phyloP scores from a whole-genome alignment of 108 stramenopile genomes.

The Pseudonitzschia pungens region DNA sequence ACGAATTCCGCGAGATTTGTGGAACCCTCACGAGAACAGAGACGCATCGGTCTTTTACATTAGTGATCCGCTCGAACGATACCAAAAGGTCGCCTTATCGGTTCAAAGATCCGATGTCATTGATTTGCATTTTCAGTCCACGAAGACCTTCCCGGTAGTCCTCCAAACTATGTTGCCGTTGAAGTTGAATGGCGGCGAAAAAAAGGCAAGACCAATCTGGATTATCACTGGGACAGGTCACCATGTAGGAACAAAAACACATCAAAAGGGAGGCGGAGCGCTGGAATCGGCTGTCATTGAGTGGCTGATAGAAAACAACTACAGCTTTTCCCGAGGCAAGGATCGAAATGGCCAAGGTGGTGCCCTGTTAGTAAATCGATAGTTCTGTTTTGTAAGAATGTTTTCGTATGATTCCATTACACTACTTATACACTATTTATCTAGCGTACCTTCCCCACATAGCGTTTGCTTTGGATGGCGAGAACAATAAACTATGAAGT shows the following conservation, averaged over 20 bases:
- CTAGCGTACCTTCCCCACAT: too few relatives aligned
- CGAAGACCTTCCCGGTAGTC: constrained; percentile 56
- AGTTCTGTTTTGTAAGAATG: background rate
- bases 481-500: too few relatives aligned
- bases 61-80: constrained; percentile 61
- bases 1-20: constrained; percentile 63
- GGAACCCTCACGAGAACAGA: constrained; percentile 57
- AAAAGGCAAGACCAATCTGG: constrained; percentile 42
- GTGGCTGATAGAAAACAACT: constrained; percentile 53
- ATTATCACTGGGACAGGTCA: constrained; percentile 66
- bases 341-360: constrained; percentile 66
- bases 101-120: constrained; percentile 44
- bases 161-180: constrained; percentile 37
- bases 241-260: constrained; percentile 54
- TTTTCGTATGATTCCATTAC: background rate
- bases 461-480: too few relatives aligned
- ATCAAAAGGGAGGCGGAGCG: constrained; percentile 68
- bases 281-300: constrained; percentile 48
- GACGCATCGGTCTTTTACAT: constrained; percentile 55
- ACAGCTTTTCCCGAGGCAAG: constrained; percentile 39
- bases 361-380: constrained; percentile 43
- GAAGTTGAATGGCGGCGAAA: constrained; percentile 25
- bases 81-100: constrained; percentile 17
- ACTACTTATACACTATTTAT: too few relatives aligned
- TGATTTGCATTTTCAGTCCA: constrained; percentile 71